A percentile compares a stretch with the other conserved stretches of the same genome.
These are phyloP conservation scores for Alternaria sp. DNA, from an alignment of 2,329 filamentous ascomycete genomes.

Conservation along the genomic window DNA sequence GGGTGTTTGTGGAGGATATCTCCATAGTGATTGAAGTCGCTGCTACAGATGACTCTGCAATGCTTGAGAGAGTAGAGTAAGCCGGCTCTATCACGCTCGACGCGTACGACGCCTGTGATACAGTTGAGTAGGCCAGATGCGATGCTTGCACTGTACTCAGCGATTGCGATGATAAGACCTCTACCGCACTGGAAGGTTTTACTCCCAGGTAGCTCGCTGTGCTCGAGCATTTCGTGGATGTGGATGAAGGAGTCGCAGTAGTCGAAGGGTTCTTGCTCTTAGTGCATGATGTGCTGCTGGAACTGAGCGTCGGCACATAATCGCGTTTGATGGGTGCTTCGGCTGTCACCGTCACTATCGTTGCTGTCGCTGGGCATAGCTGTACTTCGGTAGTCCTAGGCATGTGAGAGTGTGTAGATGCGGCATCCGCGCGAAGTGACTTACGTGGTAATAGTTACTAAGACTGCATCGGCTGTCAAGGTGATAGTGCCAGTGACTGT, in stretches of 20 bases:
- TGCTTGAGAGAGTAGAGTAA: background rate
- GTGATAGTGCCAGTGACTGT: background rate
- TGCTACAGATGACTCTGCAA: background rate
- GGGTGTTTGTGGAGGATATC: fast-evolving
- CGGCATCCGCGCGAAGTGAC: background rate
- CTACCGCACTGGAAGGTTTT: background rate
- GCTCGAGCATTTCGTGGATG: background rate
- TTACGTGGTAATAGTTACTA: background rate
- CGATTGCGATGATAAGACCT: background rate
- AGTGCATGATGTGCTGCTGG: background rate
- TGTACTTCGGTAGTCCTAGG: background rate
- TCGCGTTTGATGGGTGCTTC: background rate
- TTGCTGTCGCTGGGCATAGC: background rate
- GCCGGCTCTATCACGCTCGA: background rate
- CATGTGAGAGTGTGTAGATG: background rate
- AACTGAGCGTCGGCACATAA: background rate
- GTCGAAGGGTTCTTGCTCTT: background rate
- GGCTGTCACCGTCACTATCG: background rate
- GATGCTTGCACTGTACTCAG: background rate
- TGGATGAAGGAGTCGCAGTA: background rate
- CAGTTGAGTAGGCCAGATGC: background rate
- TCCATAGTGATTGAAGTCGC: background rate
- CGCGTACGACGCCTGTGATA: background rate
- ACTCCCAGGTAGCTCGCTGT: background rate
- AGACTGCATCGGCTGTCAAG: background rate